Evolutionary conservation across 768 basidiomycete genomes (phyloP).

Genomic region (Gautieria morchelliformis): DNA sequence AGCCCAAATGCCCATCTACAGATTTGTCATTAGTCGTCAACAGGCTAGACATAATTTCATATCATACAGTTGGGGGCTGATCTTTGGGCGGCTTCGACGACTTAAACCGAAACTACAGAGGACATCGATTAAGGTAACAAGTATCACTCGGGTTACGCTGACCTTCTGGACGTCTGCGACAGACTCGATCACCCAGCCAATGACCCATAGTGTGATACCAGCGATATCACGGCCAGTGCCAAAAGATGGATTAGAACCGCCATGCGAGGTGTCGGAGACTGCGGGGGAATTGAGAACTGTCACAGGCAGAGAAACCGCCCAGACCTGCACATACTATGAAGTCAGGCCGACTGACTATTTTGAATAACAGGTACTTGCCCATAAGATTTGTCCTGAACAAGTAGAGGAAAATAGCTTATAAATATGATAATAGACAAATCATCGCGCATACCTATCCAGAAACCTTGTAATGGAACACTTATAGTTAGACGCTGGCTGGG

Average conservation of each 20-base stretch:
- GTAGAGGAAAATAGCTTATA: background rate
- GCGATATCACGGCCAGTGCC: conserved; percentile 55
- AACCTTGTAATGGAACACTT: conserved; percentile 24
- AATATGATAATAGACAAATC: background rate
- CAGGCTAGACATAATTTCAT: background rate
- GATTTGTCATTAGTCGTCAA: background rate
- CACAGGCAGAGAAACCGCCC: conserved; percentile 54
- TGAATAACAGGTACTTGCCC: conserved; percentile 30
- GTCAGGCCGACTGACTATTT: conserved; percentile 14
- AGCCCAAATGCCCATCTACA: conserved; percentile 41
- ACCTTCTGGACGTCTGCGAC: conserved; percentile 54
- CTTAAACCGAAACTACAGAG: conserved; percentile 39
- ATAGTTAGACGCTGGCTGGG: background rate
- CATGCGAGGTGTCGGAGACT: conserved; percentile 35
- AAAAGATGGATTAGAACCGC: conserved; percentile 45
- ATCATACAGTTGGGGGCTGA: conserved; percentile 34
- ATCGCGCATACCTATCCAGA: conserved; percentile 40
- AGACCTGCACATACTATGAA: conserved; percentile 28
- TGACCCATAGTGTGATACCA: conserved; percentile 49
- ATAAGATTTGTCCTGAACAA: conserved; percentile 42
- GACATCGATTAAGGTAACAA: background rate
- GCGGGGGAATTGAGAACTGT: conserved; percentile 61
- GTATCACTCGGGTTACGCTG: background rate
- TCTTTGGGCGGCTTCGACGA: conserved; percentile 39
- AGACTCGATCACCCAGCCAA: conserved; percentile 50